Evolutionary conservation across 2,329 filamentous ascomycete genomes (phyloP).

Genomic region (Fusarium setosum): DNA sequence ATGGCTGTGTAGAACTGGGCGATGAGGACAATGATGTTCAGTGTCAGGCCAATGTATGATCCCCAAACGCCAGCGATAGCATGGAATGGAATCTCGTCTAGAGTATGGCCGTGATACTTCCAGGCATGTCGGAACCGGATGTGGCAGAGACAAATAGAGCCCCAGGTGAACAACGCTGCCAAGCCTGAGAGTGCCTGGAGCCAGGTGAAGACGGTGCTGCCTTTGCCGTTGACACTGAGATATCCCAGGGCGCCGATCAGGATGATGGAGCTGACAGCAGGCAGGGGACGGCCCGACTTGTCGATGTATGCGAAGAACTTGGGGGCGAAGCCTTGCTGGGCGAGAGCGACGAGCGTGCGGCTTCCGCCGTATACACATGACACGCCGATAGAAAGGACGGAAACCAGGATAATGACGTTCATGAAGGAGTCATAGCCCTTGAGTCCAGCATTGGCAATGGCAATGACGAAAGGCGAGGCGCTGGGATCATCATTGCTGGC

Average conservation of each 20-base stretch:
- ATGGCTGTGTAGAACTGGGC: slow-evolving; percentile 66
- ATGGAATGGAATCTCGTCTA: slow-evolving; percentile 75
- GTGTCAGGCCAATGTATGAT: slow-evolving; percentile 70
- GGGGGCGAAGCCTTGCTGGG: slow-evolving; percentile 69
- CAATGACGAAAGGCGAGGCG: slow-evolving; percentile 68
- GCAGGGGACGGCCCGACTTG: slow-evolving; percentile 65
- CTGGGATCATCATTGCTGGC: slow-evolving; percentile 53
- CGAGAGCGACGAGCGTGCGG: slow-evolving; percentile 68
- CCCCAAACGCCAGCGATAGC: slow-evolving; percentile 71
- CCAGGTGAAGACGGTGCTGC: slow-evolving; percentile 70
- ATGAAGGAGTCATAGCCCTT: slow-evolving; percentile 65
- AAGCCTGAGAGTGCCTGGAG: slow-evolving; percentile 73
- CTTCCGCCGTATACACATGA: slow-evolving; percentile 70
- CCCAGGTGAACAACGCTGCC: slow-evolving; percentile 76
- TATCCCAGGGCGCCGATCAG: slow-evolving; percentile 63
- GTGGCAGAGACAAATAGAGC: slow-evolving; percentile 74
- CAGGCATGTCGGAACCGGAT: slow-evolving; percentile 77
- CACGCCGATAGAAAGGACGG: slow-evolving; percentile 69
- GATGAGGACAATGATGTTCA: slow-evolving; percentile 67
- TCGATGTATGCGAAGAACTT: slow-evolving; percentile 68
- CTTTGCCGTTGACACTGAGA: slow-evolving; percentile 56
- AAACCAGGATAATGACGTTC: slow-evolving; percentile 69
- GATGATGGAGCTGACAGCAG: slow-evolving; percentile 60
- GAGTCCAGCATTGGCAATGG: slow-evolving; percentile 64
- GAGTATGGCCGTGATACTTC: slow-evolving; percentile 68